Base-by-base conservation (phyloP, 495 filamentous ascomycete genomes). In the Aspergillus homomorphus region DNA sequence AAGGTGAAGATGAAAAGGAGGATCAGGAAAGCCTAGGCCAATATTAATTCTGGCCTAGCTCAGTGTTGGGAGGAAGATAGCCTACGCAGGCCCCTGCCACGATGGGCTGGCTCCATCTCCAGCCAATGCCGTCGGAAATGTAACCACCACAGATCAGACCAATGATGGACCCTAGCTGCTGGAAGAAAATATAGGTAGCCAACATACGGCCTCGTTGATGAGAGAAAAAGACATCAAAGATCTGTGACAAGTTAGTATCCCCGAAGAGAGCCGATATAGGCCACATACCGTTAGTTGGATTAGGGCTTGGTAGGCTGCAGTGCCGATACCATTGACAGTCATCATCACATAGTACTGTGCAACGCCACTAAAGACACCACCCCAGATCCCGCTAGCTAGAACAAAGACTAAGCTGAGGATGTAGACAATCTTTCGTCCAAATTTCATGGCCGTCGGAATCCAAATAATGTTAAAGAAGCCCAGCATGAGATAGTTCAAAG, bases 381-480 rank as follows among this genome's bases (percentile, higher is more conserved):
- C 67, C 69, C 66, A 71, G 8, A 68, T 54, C 43, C 58, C 62
- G 14, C 66, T 61, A 8, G 54, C 63, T 2, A 61, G 45, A 19
- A 69, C 62, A 23, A 67, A 49, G 7, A 66, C 19, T 43, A 69
- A 51, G 57, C 64, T 70, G 21, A 67, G 26, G 15, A 72, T 68
- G 41, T 66, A 66, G 16, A 71, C 69, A 23, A 70, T 65, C 56
- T 70, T 70, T 12, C 70, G 66, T 18, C 70, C 70, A n/a, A 67
- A 59, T 19, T 68, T 71, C 66, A 70, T 71, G 1, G 67, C 70
- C 1, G 68, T 60, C 1, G 70, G 69, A n/a, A 71, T 68, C 69
- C 65, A 71, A 56, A 70, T 67, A 19, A 73, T 67, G 53, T 73
- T 73, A 46, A 73, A 65, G 30, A 69, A 73, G 6, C 70, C 70